Evolutionary conservation across 1,139 yeast species (phyloP).

Genomic region (Hanseniaspora gamundiae): DNA sequence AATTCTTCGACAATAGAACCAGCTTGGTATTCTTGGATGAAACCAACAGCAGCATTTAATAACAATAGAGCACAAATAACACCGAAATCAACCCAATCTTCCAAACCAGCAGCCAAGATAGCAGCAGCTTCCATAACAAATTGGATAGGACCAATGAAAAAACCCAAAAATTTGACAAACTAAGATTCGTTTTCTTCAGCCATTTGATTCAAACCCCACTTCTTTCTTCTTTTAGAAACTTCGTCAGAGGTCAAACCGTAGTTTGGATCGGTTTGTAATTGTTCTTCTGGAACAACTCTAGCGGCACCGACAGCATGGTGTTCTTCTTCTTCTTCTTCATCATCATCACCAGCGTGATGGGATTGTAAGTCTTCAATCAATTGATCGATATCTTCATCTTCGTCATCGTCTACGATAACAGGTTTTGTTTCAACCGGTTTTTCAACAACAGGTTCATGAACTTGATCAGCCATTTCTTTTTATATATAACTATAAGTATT

Average conservation of each 20-base stretch:
- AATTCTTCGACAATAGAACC: constrained; percentile 93
- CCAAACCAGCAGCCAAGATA: constrained; percentile 92
- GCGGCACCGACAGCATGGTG: constrained; percentile 32
- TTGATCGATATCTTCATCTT: constrained; percentile 80
- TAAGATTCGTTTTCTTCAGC: constrained; percentile 84
- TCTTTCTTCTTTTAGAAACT: constrained; percentile 79
- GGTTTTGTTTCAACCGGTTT: constrained; percentile 32
- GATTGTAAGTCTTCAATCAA: constrained; percentile 85
- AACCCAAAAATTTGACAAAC: constrained; percentile 75
- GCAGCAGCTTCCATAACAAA: constrained; percentile 99
- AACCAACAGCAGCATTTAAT: constrained; percentile 91
- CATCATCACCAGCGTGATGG: constrained; percentile 52
- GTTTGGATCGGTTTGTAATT: constrained; percentile 76
- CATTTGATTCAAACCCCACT: constrained; percentile 90
- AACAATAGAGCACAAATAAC: constrained; percentile 82
- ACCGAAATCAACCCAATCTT: constrained; percentile 99
- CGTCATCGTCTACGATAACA: constrained; percentile 32
- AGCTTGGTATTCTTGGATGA: constrained; percentile 94
- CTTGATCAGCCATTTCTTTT: not conserved
- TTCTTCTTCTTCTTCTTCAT: constrained; percentile 34
- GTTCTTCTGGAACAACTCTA: constrained; percentile 76
- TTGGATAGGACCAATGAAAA: constrained; percentile 96
- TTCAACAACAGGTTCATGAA: constrained; percentile 12
- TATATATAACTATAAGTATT: not conserved
- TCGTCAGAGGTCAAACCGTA: constrained; percentile 75